Conservation (phyloP, 495 filamentous ascomycete genomes). For the Penicillium herquei region DNA sequence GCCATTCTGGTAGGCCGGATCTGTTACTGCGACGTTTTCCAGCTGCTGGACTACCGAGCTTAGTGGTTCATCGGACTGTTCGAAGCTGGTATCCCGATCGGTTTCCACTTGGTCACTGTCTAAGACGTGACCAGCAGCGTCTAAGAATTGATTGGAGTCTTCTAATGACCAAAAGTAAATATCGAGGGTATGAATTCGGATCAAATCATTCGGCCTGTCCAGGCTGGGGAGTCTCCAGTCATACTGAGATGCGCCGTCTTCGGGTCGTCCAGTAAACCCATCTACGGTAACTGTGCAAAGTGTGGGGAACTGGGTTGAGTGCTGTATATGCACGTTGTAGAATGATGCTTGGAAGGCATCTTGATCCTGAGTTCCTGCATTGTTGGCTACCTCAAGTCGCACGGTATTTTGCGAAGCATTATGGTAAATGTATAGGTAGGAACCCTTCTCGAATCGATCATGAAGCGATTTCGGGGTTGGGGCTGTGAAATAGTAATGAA, state of each 20-base stretch:
- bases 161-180: slow-evolving; percentile 85
- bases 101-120: slow-evolving; percentile 56
- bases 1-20: slow-evolving; percentile 57
- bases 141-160: slow-evolving; percentile 72
- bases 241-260: slow-evolving; percentile 32
- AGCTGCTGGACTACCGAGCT: slow-evolving; percentile 83
- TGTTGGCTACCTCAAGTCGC: slow-evolving; percentile 83
- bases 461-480: slow-evolving; percentile 69
- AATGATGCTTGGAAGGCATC: slow-evolving; percentile 83
- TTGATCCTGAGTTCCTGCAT: slow-evolving; percentile 80
- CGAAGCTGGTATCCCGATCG: slow-evolving; percentile 40
- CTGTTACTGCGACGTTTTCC: slow-evolving; percentile 73
- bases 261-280: slow-evolving; percentile 35
- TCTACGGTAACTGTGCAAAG: slow-evolving; percentile 75
- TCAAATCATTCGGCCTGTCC: slow-evolving; percentile 68
- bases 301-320: slow-evolving; percentile 76
- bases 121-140: slow-evolving; percentile 59
- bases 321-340: slow-evolving; percentile 60
- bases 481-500: slow-evolving; percentile 83
- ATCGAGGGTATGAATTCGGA: slow-evolving; percentile 78
- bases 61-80: slow-evolving; percentile 52
- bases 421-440: slow-evolving; percentile 85
- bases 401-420: slow-evolving; percentile 64
- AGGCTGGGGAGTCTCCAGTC: slow-evolving; percentile 79
- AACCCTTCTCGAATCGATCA: slow-evolving; percentile 86